Conservation (phyloP, 163 green algal genomes). For the Chlorella variabilis region DNA sequence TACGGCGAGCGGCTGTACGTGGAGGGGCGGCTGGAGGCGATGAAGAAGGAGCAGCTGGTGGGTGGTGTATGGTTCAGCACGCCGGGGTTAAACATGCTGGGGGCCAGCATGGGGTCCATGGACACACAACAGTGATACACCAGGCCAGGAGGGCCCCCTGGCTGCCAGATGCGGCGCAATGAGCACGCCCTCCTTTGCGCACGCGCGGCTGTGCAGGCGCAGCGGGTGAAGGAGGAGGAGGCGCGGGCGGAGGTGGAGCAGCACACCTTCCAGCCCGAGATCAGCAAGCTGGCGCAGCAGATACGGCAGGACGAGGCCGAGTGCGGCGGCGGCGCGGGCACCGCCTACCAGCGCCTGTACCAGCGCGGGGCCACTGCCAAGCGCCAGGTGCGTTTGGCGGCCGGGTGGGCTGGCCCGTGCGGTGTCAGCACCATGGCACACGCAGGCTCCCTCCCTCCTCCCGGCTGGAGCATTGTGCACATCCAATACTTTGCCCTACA, state of each 20-base stretch:
- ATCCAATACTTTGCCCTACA: too few species aligned
- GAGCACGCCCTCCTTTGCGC: too few species aligned
- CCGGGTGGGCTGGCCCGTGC: too few species aligned
- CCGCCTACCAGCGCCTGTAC: conserved; percentile 37
- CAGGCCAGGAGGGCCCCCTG: too few species aligned
- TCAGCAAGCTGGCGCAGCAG: conserved; percentile 42
- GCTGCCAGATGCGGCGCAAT: too few species aligned
- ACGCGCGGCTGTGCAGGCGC: background rate
- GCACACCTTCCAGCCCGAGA: conserved; percentile 58
- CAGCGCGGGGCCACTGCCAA: conserved; percentile 9
- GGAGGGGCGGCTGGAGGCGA: conserved; percentile 44
- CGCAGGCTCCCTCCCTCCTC: too few species aligned
- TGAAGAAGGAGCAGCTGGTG: conserved; percentile 29
- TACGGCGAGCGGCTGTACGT: conserved; percentile 57
- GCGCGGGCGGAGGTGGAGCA: conserved; percentile 50
- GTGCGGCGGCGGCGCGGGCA: background rate
- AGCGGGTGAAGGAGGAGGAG: conserved; percentile 30
- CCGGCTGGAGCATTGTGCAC: too few species aligned
- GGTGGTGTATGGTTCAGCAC: background rate
- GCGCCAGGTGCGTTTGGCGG: conserved; percentile 18
- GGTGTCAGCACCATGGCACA: too few species aligned
- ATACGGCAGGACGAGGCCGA: conserved; percentile 19
- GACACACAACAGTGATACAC: too few species aligned
- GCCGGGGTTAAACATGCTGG: too few species aligned
- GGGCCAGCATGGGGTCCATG: too few species aligned